Base-by-base conservation (phyloP, 1,284 basidiomycete species). In the Entoloma clypeatum region DNA sequence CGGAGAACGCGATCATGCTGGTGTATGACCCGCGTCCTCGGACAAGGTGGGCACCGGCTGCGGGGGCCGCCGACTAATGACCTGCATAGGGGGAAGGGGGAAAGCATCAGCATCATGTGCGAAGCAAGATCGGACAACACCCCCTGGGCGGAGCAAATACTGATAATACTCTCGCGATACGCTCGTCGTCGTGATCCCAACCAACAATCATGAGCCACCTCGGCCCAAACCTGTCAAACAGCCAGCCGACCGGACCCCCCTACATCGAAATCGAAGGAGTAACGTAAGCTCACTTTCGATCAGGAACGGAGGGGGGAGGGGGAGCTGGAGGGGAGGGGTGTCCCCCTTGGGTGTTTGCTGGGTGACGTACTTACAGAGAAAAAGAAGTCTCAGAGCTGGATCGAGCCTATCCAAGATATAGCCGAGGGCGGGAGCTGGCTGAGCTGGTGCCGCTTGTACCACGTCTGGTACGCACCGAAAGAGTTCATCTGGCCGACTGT, bases 101-200 rank as follows among this genome's bases (percentile, higher is more conserved):
- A 10, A 21, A 21, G 26, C 24, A 26, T 41, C 22, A 47, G n/a
- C 27, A 46, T 26, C 4, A 31, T 18, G 14, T 14, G 17, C 19
- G 16, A 25, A 85, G 67, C 62, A 83, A 67, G 42, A 86, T 74
- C 0, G 83, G 81, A 83, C 62, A 3, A 85, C 76, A 5, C 83
- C 83, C 17, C 81, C 81, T 73, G 54, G 7, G 59, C 14, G n/a
- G 11, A 84, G 62, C 22, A 83, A 57, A 50, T 74, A 79, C 39
- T 83, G 72, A 53, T 75, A 79, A 53, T 75, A 79, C 43, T 67
- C 57, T 2, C 62, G 68, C n/a, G 68, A 73, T 19, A 83, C 44
- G 51, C 76, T 78, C 7, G 75, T 79, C 53, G 74, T 56, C 49
- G 77, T 61, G 14, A 76, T 65, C 43, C 76, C 70, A 18, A 69